These are phyloP conservation scores for Eucalyptus cladocalyx DNA, from an alignment of 345 rosid species.

Conservation along the genomic window DNA sequence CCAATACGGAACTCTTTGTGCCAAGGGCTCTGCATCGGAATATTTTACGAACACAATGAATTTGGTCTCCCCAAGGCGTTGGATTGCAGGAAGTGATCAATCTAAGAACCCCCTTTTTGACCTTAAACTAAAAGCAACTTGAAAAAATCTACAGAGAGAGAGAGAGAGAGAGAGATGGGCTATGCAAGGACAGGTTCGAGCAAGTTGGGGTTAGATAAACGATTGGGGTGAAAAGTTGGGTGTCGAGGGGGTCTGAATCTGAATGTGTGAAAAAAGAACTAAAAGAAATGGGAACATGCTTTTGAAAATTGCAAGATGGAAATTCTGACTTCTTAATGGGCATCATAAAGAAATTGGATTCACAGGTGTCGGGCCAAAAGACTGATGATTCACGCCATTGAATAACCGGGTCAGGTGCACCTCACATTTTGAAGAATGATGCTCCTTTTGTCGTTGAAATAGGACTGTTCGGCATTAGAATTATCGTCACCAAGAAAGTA, in stretches of 20 bases:
- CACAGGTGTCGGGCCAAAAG: background rate
- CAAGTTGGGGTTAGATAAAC: background rate
- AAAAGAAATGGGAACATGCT: background rate
- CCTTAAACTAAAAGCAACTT: background rate
- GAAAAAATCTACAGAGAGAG: background rate
- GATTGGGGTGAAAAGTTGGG: background rate
- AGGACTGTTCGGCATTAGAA: background rate
- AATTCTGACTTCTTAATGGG: background rate
- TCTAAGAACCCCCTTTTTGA: background rate
- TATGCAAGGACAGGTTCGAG: background rate
- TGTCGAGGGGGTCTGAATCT: background rate
- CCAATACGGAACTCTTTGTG: background rate
- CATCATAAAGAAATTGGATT: background rate
- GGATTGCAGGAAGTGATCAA: background rate
- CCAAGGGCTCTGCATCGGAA: background rate
- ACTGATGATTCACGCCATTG: background rate
- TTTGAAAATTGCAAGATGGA: background rate
- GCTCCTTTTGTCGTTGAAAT: background rate
- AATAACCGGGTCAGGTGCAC: background rate
- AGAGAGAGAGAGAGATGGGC: background rate
- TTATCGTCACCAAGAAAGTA: background rate
- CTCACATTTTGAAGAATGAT: background rate
- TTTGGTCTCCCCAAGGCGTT: background rate
- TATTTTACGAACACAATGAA: background rate
- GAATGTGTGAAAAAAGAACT: background rate